phyloP scores from a whole-genome alignment of 768 basidiomycete genomes.

The Mycena crocata region DNA sequence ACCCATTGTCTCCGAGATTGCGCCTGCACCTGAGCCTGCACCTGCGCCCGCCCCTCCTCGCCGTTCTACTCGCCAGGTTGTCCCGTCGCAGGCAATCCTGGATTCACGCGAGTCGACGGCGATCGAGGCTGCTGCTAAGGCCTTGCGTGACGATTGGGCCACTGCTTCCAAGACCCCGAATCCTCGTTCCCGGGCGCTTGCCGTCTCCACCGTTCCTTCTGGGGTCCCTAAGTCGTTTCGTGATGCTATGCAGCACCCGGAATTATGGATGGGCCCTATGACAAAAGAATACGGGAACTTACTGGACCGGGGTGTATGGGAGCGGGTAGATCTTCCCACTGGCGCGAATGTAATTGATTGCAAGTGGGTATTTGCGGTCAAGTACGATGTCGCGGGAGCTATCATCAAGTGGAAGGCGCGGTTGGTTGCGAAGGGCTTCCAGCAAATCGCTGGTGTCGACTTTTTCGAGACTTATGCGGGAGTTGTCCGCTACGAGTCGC shows the following conservation, averaged over 20 bases:
- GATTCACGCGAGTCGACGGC: background rate
- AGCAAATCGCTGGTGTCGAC: slow-evolving; percentile 44
- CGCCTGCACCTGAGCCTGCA: background rate
- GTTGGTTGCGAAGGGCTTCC: slow-evolving; percentile 31
- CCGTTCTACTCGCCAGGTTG: background rate
- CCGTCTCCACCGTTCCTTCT: slow-evolving; percentile 1
- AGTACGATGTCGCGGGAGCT: slow-evolving; percentile 45
- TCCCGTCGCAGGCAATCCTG: background rate
- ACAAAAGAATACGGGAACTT: slow-evolving; percentile 22
- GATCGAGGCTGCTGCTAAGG: slow-evolving; percentile 1
- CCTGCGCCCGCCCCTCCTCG: background rate
- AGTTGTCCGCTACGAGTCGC: slow-evolving; percentile 4
- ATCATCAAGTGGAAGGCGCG: slow-evolving; percentile 43
- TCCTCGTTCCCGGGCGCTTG: background rate
- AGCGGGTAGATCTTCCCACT: slow-evolving; percentile 27
- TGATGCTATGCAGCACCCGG: slow-evolving; percentile 27
- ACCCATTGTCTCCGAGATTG: background rate
- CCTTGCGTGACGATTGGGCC: background rate
- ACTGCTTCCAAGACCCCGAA: background rate
- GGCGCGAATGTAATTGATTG: too few species aligned
- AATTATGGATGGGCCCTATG: slow-evolving; percentile 28
- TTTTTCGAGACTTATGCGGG: slow-evolving; percentile 26
- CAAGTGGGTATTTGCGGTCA: slow-evolving; percentile 47
- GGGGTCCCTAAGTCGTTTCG: slow-evolving; percentile 1
- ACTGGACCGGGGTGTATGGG: slow-evolving; percentile 32